These are phyloP conservation scores for Trichocomaceae sp. DNA, from an alignment of 2,329 filamentous ascomycete species.

Conservation along the genomic window DNA sequence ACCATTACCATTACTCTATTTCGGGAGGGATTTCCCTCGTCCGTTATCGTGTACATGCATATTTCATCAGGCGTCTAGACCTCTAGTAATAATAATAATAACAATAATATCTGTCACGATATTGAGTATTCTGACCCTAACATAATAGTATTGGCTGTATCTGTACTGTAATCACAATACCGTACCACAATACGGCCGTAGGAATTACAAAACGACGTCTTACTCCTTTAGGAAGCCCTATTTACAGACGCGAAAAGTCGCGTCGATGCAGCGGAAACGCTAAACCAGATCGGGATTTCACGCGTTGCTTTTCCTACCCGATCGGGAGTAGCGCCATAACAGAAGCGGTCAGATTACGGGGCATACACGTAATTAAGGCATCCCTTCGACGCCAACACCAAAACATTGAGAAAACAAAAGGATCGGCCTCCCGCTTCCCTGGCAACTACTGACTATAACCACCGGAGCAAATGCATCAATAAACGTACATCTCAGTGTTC, in stretches of 20 bases:
- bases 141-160: no score
- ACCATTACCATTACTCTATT: no score
- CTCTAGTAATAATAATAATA: background rate
- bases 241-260: background rate
- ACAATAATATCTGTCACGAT: background rate
- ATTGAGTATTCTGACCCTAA: no score
- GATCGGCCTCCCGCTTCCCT: slow-evolving; percentile 5
- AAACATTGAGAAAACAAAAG: background rate
- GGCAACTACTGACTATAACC: slow-evolving; percentile 1
- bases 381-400: background rate
- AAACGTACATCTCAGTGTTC: background rate
- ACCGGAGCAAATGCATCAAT: background rate
- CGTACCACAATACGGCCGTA: background rate
- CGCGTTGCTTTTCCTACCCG: background rate
- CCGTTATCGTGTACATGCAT: slow-evolving; percentile 11
- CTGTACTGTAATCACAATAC: background rate
- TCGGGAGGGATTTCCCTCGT: background rate
- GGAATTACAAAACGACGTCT: background rate
- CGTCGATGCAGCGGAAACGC: background rate
- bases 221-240: background rate
- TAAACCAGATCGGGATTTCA: background rate
- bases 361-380: background rate
- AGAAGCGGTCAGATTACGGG: background rate
- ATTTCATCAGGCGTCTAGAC: slow-evolving; percentile 4
- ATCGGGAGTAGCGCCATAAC: background rate